Evolutionary conservation across 441 rosid species (phyloP).

Genomic region (Adansonia rubrostipa): DNA sequence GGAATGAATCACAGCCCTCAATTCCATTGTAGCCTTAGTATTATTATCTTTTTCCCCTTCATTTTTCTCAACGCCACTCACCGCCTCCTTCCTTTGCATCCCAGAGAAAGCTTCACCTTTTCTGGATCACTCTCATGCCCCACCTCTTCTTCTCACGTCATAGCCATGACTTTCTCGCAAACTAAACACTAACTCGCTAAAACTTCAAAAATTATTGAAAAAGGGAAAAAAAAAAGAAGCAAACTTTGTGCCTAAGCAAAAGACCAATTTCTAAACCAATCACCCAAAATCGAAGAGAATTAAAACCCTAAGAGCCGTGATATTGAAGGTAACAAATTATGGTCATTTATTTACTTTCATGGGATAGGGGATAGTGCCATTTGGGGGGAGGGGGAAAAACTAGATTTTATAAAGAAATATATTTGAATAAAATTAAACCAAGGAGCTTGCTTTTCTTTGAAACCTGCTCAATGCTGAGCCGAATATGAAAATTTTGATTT

Average conservation of each 20-base stretch:
- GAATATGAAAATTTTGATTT: no score
- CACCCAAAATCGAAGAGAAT: conserved; percentile 18
- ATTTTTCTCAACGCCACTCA: conserved; percentile 82
- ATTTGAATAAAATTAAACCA: neutral
- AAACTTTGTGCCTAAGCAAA: conserved; percentile 1
- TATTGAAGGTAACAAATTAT: neutral
- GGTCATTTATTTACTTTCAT: neutral
- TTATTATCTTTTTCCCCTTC: conserved; percentile 39
- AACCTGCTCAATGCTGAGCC: no score
- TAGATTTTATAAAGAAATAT: conserved; percentile 2
- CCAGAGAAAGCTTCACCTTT: conserved; percentile 68
- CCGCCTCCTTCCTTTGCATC: conserved; percentile 73
- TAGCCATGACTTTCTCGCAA: conserved; percentile 45
- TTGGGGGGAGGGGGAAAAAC: conserved; percentile 12
- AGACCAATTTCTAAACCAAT: conserved; percentile 17
- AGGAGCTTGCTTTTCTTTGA: no score
- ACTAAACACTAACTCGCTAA: conserved; percentile 17
- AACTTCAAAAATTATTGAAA: neutral
- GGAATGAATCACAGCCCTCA: conserved; percentile 50
- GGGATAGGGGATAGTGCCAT: neutral
- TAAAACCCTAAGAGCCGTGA: conserved; percentile 18
- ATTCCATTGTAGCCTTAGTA: conserved; percentile 40
- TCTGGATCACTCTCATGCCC: conserved; percentile 96
- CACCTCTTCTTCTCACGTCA: conserved; percentile 53
- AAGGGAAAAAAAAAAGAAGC: neutral